Base-by-base conservation (phyloP, 164 flowering plant genomes). In the Umbellularia californica region DNA sequence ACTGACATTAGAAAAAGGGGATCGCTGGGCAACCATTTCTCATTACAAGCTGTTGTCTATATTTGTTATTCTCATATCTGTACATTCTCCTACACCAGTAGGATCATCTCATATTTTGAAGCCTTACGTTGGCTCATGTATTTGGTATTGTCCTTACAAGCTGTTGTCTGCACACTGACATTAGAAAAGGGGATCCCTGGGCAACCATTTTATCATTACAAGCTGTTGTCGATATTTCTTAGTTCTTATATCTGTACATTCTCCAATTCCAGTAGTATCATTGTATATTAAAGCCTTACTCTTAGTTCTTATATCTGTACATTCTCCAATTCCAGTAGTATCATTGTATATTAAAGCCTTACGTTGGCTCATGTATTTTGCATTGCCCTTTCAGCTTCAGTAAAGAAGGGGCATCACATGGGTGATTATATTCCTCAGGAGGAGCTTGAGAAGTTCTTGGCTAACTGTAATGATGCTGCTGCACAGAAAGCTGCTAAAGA, bases 401-500 rank as follows among this genome's bases (percentile, higher is more conserved):
- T 17, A 5, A 91, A 92, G 69, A 88, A 82, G 83, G 98, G 98
- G 55, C 97, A 94, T 83, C 98, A 94, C 83, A 94, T 94, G 97
- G 98, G 97, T 75, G 97, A 94, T 82, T 94, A 87, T 81, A 92
- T 94, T 58, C 98, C 98, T 2, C 76, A 25, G 9, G 97, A 94
- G 77, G 98, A 92, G 83, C 95, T 94, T 69, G 95, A 90, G 69
- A 92, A 86, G 80, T 94, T 94, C 79, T 6, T 92, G 88, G 84
- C 97, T 69, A 72, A 66, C 74, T 94, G 98, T 76, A 90, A 87
- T 83, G 96, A 92, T 77, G 93, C 75, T 0, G 83, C 87, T 71
- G 85, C 92, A 35, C 90, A 79, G 79, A 92, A 90, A 78, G 86
- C 89, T 73, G 86, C 89, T 2, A 83, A 51, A 70, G 94, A 94